Percentiles rank a stretch among this genome's conserved stretches.
Evolutionary conservation across 2,329 filamentous ascomycete species (phyloP).

Genomic region (Dothiorella sarmentorum): DNA sequence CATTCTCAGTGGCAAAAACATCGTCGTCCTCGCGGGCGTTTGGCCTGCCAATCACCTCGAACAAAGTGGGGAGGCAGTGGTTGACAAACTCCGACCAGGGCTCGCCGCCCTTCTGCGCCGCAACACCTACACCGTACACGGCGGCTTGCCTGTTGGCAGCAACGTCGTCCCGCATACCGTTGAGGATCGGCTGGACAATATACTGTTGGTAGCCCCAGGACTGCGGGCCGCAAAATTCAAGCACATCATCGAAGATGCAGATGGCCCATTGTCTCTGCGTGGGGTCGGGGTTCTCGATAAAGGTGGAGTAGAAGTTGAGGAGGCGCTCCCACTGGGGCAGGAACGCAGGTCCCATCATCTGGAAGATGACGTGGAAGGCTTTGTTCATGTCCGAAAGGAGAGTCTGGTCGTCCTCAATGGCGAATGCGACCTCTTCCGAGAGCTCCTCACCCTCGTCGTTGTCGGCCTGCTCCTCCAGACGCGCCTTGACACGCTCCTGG

Average conservation of each 20-base stretch:
- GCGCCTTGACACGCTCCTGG: slow-evolving; percentile 76
- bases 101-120: slow-evolving; percentile 84
- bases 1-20: slow-evolving; percentile 95
- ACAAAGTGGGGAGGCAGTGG: slow-evolving; percentile 73
- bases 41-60: slow-evolving; percentile 76
- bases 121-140: slow-evolving; percentile 92
- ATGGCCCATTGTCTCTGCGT: slow-evolving; percentile 98
- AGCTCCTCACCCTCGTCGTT: slow-evolving; percentile 88
- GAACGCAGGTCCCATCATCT: slow-evolving; percentile 85
- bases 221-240: slow-evolving; percentile 91
- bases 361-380: slow-evolving; percentile 98
- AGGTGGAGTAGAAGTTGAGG: slow-evolving; percentile 78
- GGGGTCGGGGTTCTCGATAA: slow-evolving; percentile 75
- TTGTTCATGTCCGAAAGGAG: slow-evolving; percentile 99
- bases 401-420: slow-evolving; percentile 95
- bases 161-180: slow-evolving; percentile 79
- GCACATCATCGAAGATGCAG: slow-evolving; percentile 96
- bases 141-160: slow-evolving; percentile 94
- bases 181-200: slow-evolving; percentile 81
- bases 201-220: slow-evolving; percentile 82
- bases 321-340: slow-evolving; percentile 84
- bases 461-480: slow-evolving; percentile 79
- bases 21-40: slow-evolving; percentile 88
- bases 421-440: slow-evolving; percentile 79
- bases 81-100: slow-evolving; percentile 86